phyloP scores from a whole-genome alignment of 129 eudicot genomes.

The Smallanthus sonchifolius region DNA sequence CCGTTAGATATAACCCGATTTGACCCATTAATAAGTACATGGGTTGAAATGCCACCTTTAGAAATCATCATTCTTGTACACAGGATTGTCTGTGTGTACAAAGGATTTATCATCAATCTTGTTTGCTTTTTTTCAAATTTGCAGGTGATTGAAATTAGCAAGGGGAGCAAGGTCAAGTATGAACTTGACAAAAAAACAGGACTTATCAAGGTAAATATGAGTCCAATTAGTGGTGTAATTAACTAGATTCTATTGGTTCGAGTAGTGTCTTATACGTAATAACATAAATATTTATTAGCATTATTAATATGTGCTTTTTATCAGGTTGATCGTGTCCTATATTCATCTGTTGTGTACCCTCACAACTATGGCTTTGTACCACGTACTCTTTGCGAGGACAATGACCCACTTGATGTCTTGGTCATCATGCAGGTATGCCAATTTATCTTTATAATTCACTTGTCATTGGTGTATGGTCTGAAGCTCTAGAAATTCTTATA shows the following conservation, averaged over 20 bases:
- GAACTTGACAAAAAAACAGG: conserved; percentile 98
- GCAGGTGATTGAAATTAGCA: conserved; percentile 91
- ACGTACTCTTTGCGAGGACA: conserved; percentile 95
- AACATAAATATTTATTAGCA: not conserved
- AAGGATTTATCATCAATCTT: not conserved
- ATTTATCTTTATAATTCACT: not conserved
- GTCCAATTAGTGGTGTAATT: not conserved
- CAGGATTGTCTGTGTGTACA: not conserved
- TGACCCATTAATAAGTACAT: not conserved
- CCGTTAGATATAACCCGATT: not conserved
- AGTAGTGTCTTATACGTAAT: not conserved
- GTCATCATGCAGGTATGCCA: conserved; percentile 86
- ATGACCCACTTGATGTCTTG: conserved; percentile 92
- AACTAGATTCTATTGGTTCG: not conserved
- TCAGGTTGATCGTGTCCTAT: conserved; percentile 94
- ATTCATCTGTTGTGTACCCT: conserved; percentile 95
- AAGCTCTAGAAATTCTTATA: not conserved
- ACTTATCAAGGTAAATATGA: conserved; percentile 66
- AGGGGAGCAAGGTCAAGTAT: conserved; percentile 95
- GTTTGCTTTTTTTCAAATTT: conserved; percentile 13
- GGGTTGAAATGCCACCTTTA: not conserved
- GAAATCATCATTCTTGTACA: conserved; percentile 1
- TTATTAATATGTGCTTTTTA: not conserved
- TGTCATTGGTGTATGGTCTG: not conserved
- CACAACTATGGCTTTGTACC: conserved; percentile 97